phyloP scores from a whole-genome alignment of 345 rosid species.

The Laguncularia racemosa region DNA sequence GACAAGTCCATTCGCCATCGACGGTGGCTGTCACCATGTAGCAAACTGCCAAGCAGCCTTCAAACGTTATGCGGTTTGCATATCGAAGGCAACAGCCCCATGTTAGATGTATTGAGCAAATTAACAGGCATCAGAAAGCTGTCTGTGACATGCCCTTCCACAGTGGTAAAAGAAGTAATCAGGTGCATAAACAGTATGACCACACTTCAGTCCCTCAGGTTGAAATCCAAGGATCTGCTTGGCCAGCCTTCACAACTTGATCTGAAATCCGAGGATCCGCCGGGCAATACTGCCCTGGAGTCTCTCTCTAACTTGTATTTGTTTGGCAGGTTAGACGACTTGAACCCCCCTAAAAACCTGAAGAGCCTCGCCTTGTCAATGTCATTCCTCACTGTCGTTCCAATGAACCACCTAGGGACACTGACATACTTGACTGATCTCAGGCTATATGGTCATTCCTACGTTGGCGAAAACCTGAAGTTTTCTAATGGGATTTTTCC shows the following conservation, averaged over 20 bases:
- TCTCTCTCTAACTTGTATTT: constrained; percentile 25
- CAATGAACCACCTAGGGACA: constrained; percentile 10
- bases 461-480: constrained; percentile 15
- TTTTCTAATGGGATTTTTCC: constrained; percentile 11
- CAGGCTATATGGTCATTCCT: constrained; percentile 24
- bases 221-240: constrained; percentile 23
- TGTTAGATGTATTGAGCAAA: neutral
- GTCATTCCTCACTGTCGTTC: constrained; percentile 15
- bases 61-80: constrained; percentile 23
- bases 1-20: neutral
- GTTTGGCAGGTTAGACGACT: constrained; percentile 12
- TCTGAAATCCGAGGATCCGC: neutral
- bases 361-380: constrained; percentile 25
- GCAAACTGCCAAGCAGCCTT: constrained; percentile 3
- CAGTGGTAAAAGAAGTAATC: neutral
- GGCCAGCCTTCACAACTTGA: constrained; percentile 15
- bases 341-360: constrained; percentile 14
- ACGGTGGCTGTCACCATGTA: neutral
- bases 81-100: constrained; percentile 9
- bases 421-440: constrained; percentile 17
- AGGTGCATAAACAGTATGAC: neutral
- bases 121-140: constrained; percentile 18
- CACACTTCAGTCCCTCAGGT: constrained; percentile 16
- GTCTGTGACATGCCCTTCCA: constrained; percentile 21
- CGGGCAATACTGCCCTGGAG: too few relatives aligned